Evolutionary conservation across 371 early-diverging fungal species (phyloP), one percentile per base, ranked within the genome.

Genomic region (Amoeboaphelidium protococcarum): DNA sequence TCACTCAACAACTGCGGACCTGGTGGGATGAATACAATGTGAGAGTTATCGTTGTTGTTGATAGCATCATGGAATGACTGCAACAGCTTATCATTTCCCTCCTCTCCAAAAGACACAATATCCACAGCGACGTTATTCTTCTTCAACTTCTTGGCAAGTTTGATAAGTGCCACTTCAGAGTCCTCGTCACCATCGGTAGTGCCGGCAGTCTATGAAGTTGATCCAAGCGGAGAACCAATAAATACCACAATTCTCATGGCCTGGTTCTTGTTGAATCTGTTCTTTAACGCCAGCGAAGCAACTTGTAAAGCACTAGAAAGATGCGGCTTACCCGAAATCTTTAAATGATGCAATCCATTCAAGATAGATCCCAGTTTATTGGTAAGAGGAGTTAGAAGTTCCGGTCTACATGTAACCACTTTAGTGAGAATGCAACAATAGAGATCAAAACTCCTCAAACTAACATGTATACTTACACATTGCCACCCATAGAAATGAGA

Each of bases 41-140:
- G 85, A 55, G 81, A 80, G 59, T 85, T 84, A 54, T 87, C 85
- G 54, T 71, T 73, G 63, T 69, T 77, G 64, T 86, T 86, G 24
- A 87, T 86, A 27, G 79, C 78, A 26, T 67, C 68, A 42, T 89
- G 73, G 60, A 94, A 90, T 3, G 88, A 85, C 46, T 82, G 75
- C 50, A 94, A 66, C 64, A 85, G 83, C 41, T 77, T 58, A n/a
- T 78, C 79, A 56, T 94, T 91, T 1, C 67, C 58, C 46, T 85
- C 83, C 64, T 97, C 92, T 47, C 97, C 99, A 72, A 97, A 95
- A 61, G 81, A 88, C 47, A 98, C 67, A 3, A 97, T 67, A 54
- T 96, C 94, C 13, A 98, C 76, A 19, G 83, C 82, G 26, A 96
- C 75, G 50, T 85, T 89, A 66, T 91, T 94, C 71, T 91, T 92